These are phyloP conservation scores for Limnanthes douglasii DNA, from an alignment of 345 rosid genomes.

Conservation along the genomic window DNA sequence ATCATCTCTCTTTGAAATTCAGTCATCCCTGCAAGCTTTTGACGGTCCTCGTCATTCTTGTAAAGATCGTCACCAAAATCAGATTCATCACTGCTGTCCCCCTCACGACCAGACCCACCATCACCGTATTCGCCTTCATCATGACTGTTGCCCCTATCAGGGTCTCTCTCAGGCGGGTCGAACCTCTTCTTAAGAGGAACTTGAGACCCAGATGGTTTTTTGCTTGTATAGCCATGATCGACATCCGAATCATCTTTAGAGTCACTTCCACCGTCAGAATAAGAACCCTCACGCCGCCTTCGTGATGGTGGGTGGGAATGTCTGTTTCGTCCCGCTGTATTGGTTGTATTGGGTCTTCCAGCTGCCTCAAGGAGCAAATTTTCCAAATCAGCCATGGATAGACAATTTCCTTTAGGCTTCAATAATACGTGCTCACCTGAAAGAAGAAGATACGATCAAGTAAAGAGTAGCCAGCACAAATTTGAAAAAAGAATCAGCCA, in stretches of 20 bases:
- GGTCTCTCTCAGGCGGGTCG: constrained; percentile 70
- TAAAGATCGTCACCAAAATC: constrained; percentile 88
- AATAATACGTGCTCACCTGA: no score
- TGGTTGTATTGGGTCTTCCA: constrained; percentile 63
- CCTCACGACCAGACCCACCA: constrained; percentile 46
- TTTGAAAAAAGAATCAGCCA: no score
- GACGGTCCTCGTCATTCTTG: constrained; percentile 72
- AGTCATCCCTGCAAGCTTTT: constrained; percentile 60
- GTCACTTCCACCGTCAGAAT: constrained; percentile 86
- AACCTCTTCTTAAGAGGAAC: constrained; percentile 88
- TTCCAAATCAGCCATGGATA: constrained; percentile 95
- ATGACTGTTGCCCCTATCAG: constrained; percentile 29
- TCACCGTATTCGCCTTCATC: constrained; percentile 50
- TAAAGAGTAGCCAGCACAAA: no score
- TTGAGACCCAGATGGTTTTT: constrained; percentile 88
- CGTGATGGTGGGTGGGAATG: constrained; percentile 41
- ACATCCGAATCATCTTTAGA: constrained; percentile 81
- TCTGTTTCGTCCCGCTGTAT: constrained; percentile 36
- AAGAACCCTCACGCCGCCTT: constrained; percentile 66
- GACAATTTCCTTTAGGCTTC: no score
- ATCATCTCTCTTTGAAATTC: constrained; percentile 94
- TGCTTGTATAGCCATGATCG: constrained; percentile 46
- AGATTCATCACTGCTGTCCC: constrained; percentile 70
- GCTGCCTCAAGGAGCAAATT: constrained; percentile 94
- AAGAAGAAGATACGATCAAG: no score